Evolutionary conservation across 192 early-diverging fungal genomes (phyloP).

Genomic region (Cetraspora pellucida): DNA sequence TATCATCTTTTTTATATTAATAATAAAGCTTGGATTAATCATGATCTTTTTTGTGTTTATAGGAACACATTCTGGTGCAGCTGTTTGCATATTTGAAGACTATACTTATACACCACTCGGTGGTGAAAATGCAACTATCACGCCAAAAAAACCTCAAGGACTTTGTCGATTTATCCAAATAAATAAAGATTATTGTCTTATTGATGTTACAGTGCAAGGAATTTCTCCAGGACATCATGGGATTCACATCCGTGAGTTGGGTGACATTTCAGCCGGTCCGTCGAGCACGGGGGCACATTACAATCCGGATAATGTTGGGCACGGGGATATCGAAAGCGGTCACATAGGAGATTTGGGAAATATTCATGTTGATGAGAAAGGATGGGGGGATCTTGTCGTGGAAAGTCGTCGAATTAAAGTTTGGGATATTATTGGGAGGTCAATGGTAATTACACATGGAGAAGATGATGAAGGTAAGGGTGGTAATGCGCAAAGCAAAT

Average conservation of each 20-base stretch:
- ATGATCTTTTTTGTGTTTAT: not conserved
- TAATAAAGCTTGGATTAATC: not conserved
- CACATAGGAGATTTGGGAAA: conserved; percentile 71
- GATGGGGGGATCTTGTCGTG: conserved; percentile 74
- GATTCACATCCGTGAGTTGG: conserved; percentile 76
- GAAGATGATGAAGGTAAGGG: conserved; percentile 59
- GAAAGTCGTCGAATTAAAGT: conserved; percentile 77
- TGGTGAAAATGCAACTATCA: conserved; percentile 11
- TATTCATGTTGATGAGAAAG: conserved; percentile 65
- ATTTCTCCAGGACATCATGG: conserved; percentile 66
- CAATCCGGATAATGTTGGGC: conserved; percentile 51
- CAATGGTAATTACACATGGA: conserved; percentile 68
- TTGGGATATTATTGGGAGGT: conserved; percentile 89
- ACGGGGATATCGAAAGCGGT: conserved; percentile 51
- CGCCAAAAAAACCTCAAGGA: conserved; percentile 51
- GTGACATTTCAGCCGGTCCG: conserved; percentile 72
- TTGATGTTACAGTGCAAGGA: conserved; percentile 79
- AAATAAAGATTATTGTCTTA: conserved; percentile 64
- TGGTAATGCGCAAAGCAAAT: conserved; percentile 29
- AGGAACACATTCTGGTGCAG: conserved; percentile 72
- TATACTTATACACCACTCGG: conserved; percentile 37
- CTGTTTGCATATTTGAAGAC: conserved; percentile 89
- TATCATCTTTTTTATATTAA: not conserved
- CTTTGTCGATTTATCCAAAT: conserved; percentile 85
- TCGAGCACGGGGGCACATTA: conserved; percentile 56